These are phyloP conservation scores for Panus rudis DNA, from an alignment of 768 basidiomycete genomes.

Conservation along the genomic window DNA sequence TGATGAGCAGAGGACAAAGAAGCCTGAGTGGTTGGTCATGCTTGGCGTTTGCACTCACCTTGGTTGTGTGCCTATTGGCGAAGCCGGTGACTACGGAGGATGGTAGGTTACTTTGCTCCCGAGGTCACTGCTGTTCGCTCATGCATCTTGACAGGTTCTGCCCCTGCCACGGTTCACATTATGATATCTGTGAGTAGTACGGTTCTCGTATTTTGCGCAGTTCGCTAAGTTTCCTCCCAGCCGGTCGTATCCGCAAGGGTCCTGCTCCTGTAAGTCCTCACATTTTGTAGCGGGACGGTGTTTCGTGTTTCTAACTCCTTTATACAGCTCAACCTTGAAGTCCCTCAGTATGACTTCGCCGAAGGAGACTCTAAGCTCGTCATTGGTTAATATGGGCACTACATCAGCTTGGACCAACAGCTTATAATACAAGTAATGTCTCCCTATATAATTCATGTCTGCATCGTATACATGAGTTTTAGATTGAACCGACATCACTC, in stretches of 20 bases:
- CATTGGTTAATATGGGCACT: slow-evolving; percentile 54
- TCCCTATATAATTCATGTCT: too few relatives aligned
- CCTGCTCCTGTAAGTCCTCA: slow-evolving; percentile 77
- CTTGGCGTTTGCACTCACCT: slow-evolving; percentile 94
- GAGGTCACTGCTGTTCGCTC: not conserved
- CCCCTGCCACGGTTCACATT: slow-evolving; percentile 98
- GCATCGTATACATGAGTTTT: too few relatives aligned
- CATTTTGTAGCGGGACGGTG: not conserved
- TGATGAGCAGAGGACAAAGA: slow-evolving; percentile 84
- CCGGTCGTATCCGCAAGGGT: slow-evolving; percentile 92
- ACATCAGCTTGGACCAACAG: too few relatives aligned
- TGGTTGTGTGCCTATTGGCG: slow-evolving; percentile 97
- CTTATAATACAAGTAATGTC: too few relatives aligned
- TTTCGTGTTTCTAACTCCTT: slow-evolving; percentile 11
- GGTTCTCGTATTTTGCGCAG: too few relatives aligned
- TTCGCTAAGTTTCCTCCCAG: slow-evolving; percentile 29
- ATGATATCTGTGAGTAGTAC: slow-evolving; percentile 76
- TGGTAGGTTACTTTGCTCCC: slow-evolving; percentile 64
- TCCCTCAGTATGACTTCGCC: slow-evolving; percentile 83
- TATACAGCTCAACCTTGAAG: slow-evolving; percentile 82
- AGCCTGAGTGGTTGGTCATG: slow-evolving; percentile 95
- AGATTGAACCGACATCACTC: too few relatives aligned
- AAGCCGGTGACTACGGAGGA: slow-evolving; percentile 94
- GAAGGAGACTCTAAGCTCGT: slow-evolving; percentile 82
- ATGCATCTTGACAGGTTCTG: slow-evolving; percentile 60